Conservation (phyloP, 2,329 filamentous ascomycete species). For the Colletotrichum noveboracense region DNA sequence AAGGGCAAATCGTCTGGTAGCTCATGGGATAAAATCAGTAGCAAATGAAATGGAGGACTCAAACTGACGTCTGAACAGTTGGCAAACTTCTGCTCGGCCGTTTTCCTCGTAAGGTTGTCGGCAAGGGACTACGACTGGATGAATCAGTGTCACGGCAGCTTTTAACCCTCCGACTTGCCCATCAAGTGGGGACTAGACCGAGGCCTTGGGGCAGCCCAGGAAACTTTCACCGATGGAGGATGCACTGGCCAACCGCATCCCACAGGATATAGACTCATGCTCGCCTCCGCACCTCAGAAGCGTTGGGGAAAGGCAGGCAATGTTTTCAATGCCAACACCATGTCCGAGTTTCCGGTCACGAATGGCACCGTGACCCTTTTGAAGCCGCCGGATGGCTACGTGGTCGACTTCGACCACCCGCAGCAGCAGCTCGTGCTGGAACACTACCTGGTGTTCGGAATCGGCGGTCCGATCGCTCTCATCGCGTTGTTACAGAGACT, state of each 20-base stretch:
- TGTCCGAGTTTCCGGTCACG: slow-evolving; percentile 1
- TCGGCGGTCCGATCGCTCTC: slow-evolving; percentile 20
- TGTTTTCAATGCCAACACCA: neutral
- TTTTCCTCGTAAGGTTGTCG: neutral
- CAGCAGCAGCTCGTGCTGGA: slow-evolving; percentile 21
- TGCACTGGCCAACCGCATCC: neutral
- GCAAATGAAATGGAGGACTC: neutral
- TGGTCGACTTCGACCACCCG: slow-evolving; percentile 30
- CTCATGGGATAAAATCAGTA: neutral
- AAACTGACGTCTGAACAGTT: neutral
- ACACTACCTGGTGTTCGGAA: slow-evolving; percentile 26
- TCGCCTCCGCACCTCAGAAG: neutral
- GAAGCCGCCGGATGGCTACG: slow-evolving; percentile 24
- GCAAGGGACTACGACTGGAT: neutral
- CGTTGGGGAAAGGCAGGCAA: neutral
- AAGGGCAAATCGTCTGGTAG: neutral
- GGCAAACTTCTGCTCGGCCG: neutral
- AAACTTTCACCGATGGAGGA: neutral
- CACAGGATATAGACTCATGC: neutral
- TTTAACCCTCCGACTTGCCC: neutral
- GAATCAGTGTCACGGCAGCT: neutral
- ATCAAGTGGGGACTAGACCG: neutral
- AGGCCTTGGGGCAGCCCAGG: neutral
- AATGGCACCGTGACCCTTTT: slow-evolving; percentile 6
- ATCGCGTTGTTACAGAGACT: slow-evolving; percentile 24